Evolutionary conservation across 2,329 filamentous ascomycete genomes (phyloP).

Genomic region (Cyclaneusma minus): DNA sequence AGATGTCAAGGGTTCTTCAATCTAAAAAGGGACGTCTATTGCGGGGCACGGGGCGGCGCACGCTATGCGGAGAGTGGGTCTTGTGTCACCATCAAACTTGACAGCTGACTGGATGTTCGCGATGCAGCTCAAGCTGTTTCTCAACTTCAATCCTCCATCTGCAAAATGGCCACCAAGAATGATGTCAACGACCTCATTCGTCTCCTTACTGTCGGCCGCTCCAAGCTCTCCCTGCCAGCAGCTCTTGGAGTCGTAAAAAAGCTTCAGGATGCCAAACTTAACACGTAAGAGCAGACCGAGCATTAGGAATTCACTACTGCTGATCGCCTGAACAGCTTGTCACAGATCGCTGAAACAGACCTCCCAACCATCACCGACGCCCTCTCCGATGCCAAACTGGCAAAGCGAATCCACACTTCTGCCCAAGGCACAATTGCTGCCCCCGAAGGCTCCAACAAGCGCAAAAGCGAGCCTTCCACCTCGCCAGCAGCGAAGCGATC

Average conservation of each 20-base stretch:
- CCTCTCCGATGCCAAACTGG: slow-evolving; percentile 15
- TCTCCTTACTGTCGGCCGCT: slow-evolving; percentile 33
- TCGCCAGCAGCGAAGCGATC: slow-evolving; percentile 11
- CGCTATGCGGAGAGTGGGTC: too few relatives aligned
- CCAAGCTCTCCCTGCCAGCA: slow-evolving; percentile 41
- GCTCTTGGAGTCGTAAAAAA: slow-evolving; percentile 43
- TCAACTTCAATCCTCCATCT: background rate
- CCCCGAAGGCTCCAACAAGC: slow-evolving; percentile 9
- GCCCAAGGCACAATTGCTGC: slow-evolving; percentile 12
- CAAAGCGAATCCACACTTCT: slow-evolving; percentile 15
- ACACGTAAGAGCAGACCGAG: slow-evolving; percentile 33
- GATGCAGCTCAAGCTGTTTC: slow-evolving; percentile 2
- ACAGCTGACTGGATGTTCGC: too few relatives aligned
- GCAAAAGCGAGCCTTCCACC: slow-evolving; percentile 6
- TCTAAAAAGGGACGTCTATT: too few relatives aligned
- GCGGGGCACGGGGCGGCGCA: too few relatives aligned
- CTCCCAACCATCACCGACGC: slow-evolving; percentile 10
- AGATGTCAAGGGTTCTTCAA: too few relatives aligned
- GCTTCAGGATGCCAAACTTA: slow-evolving; percentile 36
- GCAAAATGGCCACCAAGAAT: slow-evolving; percentile 41
- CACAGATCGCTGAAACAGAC: slow-evolving; percentile 12
- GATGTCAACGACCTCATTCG: slow-evolving; percentile 47
- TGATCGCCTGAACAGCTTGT: slow-evolving; percentile 12
- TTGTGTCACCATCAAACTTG: too few relatives aligned
- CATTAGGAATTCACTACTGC: background rate